Evolutionary conservation across 1,139 yeast species (phyloP), one percentile per base, ranked within the genome.

Genomic region (Suhomyces choctaworum): DNA sequence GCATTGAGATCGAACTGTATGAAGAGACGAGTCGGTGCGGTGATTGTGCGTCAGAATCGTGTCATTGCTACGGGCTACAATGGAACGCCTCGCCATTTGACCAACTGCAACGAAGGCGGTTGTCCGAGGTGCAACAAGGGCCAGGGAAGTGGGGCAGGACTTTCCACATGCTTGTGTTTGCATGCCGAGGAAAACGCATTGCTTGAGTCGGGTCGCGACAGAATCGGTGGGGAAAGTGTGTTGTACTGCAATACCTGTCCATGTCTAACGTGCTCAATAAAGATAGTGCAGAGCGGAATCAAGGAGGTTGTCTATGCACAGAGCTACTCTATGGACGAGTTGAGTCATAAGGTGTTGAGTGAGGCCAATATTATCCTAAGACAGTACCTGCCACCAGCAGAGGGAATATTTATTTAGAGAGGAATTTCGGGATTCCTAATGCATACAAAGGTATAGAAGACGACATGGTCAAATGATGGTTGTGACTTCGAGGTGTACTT

Each of bases 141-240:
- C 0, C 74, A 81, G 10, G 95, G 95, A 1, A 69, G 77, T 22
- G 82, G 81, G 1, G 65, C 72, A 3, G 62, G 58, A 1, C 65
- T 92, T 29, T 75, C 84, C 1, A 88, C 97, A 0, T 92, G 99
- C 59, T 64, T 92, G 35, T 92, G 98, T 59, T 64, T 92, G 25
- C 99, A 92, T 58, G 98, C 98, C 0, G 98, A 92, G 56, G 99
- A 92, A 52, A 92, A 94, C 58, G 98, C 98, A 0, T 66, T 92
- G 27, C 62, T 94, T 35, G 98, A 92, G 57, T 87, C 97, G 9
- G 98, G 98, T 1, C 72, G 97, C 44, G 96, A 86, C 46, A 68
- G 98, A 40, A 77, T 89, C 13, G 46, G 56, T 5, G 61, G 62
- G 14, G 53, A 47, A n/a, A 50, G 60, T 25, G 81, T 78, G 0